Conservation (phyloP, 371 early-diverging fungal genomes). For the Mucor plumbeus region DNA sequence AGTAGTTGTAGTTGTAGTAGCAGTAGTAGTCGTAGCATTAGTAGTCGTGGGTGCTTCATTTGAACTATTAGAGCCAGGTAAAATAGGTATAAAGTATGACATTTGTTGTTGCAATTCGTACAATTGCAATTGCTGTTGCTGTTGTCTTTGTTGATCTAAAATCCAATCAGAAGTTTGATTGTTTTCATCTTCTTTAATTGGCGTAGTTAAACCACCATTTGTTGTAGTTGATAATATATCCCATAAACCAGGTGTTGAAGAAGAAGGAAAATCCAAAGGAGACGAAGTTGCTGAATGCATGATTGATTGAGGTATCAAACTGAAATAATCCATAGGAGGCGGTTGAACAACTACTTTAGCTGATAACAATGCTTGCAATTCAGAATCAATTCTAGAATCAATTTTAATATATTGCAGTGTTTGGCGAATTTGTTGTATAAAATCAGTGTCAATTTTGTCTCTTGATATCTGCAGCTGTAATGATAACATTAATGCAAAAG, state of each 20-base stretch:
- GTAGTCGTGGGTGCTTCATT: not conserved
- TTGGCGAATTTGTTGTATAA: conserved; percentile 21
- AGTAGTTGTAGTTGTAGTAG: too few relatives aligned
- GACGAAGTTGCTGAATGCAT: conserved; percentile 19
- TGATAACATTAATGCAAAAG: conserved; percentile 26
- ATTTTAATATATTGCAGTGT: conserved; percentile 11
- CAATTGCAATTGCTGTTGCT: conserved; percentile 12
- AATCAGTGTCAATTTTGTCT: conserved; percentile 16
- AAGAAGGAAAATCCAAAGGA: conserved; percentile 1
- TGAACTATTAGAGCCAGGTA: not conserved
- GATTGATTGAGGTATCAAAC: conserved; percentile 18
- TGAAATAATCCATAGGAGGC: conserved; percentile 20
- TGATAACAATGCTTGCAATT: conserved; percentile 17
- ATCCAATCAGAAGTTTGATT: conserved; percentile 15
- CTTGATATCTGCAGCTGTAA: conserved; percentile 21
- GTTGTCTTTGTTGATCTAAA: conserved; percentile 19
- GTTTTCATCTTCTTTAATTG: conserved; percentile 18
- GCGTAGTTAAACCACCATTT: conserved; percentile 18
- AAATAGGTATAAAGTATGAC: not conserved
- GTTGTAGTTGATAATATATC: conserved; percentile 21
- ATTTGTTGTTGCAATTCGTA: conserved; percentile 18
- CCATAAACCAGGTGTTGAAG: conserved; percentile 23
- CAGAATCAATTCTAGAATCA: conserved; percentile 17
- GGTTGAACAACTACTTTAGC: not conserved
- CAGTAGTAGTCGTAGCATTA: not conserved